Evolutionary conservation across 2,329 filamentous ascomycete genomes (phyloP).

Genomic region (Anisogramma anomala): DNA sequence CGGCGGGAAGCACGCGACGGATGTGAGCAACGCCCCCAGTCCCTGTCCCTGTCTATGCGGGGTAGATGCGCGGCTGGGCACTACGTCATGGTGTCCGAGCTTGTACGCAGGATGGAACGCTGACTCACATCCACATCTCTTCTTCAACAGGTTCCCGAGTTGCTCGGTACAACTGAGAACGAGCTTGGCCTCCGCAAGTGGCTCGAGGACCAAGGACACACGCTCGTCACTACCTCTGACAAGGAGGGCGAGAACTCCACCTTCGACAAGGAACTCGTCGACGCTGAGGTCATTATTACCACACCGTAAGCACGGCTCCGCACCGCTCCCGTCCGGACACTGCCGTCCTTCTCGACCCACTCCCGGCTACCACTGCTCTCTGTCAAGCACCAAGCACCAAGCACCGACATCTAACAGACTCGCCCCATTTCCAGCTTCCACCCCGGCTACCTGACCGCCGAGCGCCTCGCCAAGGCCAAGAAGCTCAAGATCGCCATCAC

Average conservation of each 20-base stretch:
- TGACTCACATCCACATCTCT: conserved; percentile 2
- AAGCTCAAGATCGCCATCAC: conserved; percentile 97
- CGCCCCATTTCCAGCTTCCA: conserved; percentile 60
- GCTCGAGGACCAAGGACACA: conserved; percentile 96
- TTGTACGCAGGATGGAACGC: neutral
- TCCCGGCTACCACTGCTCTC: neutral
- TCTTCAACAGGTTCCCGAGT: conserved; percentile 50
- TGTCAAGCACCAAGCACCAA: neutral
- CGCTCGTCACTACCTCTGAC: conserved; percentile 90
- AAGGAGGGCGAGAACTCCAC: conserved; percentile 88
- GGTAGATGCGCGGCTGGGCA: too few species aligned
- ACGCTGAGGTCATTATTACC: conserved; percentile 97
- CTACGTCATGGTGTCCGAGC: neutral
- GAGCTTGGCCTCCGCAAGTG: conserved; percentile 95
- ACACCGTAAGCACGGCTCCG: conserved; percentile 56
- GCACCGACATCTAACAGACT: neutral
- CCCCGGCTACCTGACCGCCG: conserved; percentile 91
- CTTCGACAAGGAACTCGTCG: conserved; percentile 91
- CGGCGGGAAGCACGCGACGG: conserved; percentile 74
- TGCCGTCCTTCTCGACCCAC: neutral
- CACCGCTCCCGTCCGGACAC: neutral
- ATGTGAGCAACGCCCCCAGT: conserved; percentile 42
- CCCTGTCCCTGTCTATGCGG: conserved; percentile 3
- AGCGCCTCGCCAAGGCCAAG: conserved; percentile 95
- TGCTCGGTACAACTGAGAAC: conserved; percentile 95